phyloP scores from a whole-genome alignment of 129 eudicot genomes.

The carrot (Daucus carota) region DH1_v3.0 NC_030389.2:12571501-12572000 shows the following conservation, averaged over 20 bases:
- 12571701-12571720: background rate
- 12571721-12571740: background rate
- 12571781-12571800: background rate
- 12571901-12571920: slow-evolving; percentile 98
- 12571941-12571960: slow-evolving; percentile 22
- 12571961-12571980: background rate
- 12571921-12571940: slow-evolving; percentile 90
- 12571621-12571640: background rate
- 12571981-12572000: background rate
- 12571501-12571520: background rate
- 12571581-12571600: background rate
- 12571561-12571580: background rate
- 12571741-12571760: background rate
- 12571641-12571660: background rate
- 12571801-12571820: background rate
- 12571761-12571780: background rate
- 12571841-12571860: background rate
- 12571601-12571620: background rate
- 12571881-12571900: background rate
- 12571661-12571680: background rate
- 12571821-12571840: background rate
- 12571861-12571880: slow-evolving; percentile 1
- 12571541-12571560: background rate
- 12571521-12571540: background rate
- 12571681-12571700: background rate